Evolutionary conservation across 257 asterid species (phyloP).

Genomic region (Salvia miltiorrhiza): DNA sequence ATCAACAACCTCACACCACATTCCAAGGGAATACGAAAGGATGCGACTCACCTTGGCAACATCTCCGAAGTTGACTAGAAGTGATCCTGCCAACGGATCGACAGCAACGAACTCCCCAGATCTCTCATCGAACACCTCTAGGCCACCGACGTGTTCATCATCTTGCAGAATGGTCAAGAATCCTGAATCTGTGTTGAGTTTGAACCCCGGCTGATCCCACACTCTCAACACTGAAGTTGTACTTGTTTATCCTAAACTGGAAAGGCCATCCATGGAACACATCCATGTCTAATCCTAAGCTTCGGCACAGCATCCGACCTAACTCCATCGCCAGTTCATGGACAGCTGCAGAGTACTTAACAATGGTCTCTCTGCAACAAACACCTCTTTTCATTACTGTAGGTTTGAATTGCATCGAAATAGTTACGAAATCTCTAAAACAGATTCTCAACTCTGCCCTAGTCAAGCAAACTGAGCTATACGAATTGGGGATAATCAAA

Average conservation of each 20-base stretch:
- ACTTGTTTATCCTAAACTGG: constrained; percentile 46
- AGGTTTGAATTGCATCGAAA: not conserved
- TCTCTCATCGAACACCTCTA: constrained; percentile 34
- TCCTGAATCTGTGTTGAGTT: constrained; percentile 47
- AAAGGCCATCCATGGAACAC: constrained; percentile 34
- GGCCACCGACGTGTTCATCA: constrained; percentile 44
- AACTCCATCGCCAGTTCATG: constrained; percentile 35
- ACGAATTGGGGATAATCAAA: not conserved
- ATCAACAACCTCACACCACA: too few relatives aligned
- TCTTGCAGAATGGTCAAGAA: constrained; percentile 50
- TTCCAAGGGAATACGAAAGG: too few relatives aligned
- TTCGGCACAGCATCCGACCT: constrained; percentile 28
- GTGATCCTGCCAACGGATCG: constrained; percentile 29
- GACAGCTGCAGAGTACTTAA: constrained; percentile 41
- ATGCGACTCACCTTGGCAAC: constrained; percentile 37
- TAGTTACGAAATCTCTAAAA: not conserved
- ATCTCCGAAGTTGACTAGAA: constrained; percentile 33
- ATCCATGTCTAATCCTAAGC: constrained; percentile 31
- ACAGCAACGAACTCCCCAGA: constrained; percentile 35
- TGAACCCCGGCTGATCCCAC: constrained; percentile 42
- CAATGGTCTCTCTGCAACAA: constrained; percentile 35
- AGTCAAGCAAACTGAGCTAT: not conserved
- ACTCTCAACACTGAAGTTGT: constrained; percentile 30
- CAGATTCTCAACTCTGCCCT: too few relatives aligned
- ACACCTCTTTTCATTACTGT: not conserved